Percentiles rank a stretch among this genome's conserved stretches.
phyloP scores from a whole-genome alignment of 2,329 filamentous ascomycete species.

The Ambrosiella cleistominuta region DNA sequence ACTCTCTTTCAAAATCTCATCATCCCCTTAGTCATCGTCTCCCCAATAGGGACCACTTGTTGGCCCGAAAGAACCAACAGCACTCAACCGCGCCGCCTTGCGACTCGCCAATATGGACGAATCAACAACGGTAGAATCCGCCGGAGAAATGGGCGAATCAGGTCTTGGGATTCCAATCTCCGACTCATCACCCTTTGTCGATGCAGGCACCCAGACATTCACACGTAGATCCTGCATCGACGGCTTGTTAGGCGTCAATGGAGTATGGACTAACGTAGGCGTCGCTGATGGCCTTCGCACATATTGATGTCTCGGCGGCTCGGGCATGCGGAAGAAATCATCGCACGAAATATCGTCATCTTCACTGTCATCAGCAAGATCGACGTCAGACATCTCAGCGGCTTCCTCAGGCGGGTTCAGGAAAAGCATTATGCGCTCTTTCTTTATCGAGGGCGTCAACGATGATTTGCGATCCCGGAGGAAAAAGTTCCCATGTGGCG shows the following conservation, averaged over 20 bases:
- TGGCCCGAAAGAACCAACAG: conserved; percentile 19
- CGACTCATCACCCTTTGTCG: not conserved
- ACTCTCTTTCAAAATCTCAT: not conserved
- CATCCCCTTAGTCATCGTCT: conserved; percentile 21
- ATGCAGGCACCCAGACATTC: conserved; percentile 3
- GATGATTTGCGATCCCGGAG: conserved; percentile 5
- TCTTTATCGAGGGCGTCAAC: conserved; percentile 6
- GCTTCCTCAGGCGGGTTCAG: conserved; percentile 8
- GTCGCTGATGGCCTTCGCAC: not conserved
- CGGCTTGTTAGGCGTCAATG: conserved; percentile 4
- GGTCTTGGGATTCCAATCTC: conserved; percentile 21
- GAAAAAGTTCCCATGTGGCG: not conserved
- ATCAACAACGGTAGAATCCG: conserved; percentile 17
- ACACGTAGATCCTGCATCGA: not conserved
- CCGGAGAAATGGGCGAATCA: conserved; percentile 20
- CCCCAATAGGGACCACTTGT: conserved; percentile 22
- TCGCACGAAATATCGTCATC: conserved; percentile 15
- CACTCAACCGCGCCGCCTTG: conserved; percentile 26
- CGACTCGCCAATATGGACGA: conserved; percentile 12
- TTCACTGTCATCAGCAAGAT: conserved; percentile 14
- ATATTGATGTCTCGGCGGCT: conserved; percentile 9
- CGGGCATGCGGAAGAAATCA: conserved; percentile 13
- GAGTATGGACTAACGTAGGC: conserved; percentile 3
- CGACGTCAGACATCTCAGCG: conserved; percentile 8
- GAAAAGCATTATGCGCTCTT: conserved; percentile 12